Evolutionary conservation across 2,329 filamentous ascomycete species (phyloP).

Genomic region (Blastomyces parvus): DNA sequence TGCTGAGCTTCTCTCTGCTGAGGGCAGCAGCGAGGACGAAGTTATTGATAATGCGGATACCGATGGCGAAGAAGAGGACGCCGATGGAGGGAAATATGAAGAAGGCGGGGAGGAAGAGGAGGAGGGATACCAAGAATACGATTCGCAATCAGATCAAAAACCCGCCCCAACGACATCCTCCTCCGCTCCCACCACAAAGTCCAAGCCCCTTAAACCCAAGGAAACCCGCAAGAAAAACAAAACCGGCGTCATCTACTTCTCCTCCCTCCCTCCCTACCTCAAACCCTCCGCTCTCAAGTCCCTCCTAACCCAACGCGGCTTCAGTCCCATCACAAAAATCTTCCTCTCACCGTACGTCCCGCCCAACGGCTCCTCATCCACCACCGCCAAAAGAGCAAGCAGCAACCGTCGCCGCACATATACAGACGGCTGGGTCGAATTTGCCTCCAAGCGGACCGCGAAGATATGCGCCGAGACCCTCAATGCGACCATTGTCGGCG

Average conservation of each 20-base stretch:
- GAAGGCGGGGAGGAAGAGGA: constrained; percentile 8
- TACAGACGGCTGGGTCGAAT: constrained; percentile 41
- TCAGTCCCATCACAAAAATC: constrained; percentile 35
- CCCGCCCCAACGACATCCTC: constrained; percentile 17
- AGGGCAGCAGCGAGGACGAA: background rate
- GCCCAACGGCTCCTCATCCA: constrained; percentile 13
- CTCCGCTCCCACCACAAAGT: constrained; percentile 8
- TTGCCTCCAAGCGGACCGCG: constrained; percentile 37
- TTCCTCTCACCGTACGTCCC: constrained; percentile 35
- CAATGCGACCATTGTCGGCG: constrained; percentile 37
- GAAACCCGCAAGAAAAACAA: constrained; percentile 25
- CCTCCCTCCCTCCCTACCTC: constrained; percentile 40
- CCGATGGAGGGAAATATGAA: background rate
- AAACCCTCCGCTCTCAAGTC: constrained; percentile 39
- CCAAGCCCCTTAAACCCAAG: constrained; percentile 14
- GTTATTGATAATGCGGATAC: background rate
- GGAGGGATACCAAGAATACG: constrained; percentile 8
- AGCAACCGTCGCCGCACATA: constrained; percentile 37
- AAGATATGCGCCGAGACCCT: constrained; percentile 39
- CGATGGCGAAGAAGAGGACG: background rate
- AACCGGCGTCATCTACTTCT: constrained; percentile 38
- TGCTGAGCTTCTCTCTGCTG: constrained; percentile 4
- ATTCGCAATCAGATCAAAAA: constrained; percentile 5
- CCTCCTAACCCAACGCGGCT: constrained; percentile 33
- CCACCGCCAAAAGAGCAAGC: constrained; percentile 20